These are phyloP conservation scores for Clavispora fructus DNA, from an alignment of 805 yeast genomes.

Conservation along the genomic window DNA sequence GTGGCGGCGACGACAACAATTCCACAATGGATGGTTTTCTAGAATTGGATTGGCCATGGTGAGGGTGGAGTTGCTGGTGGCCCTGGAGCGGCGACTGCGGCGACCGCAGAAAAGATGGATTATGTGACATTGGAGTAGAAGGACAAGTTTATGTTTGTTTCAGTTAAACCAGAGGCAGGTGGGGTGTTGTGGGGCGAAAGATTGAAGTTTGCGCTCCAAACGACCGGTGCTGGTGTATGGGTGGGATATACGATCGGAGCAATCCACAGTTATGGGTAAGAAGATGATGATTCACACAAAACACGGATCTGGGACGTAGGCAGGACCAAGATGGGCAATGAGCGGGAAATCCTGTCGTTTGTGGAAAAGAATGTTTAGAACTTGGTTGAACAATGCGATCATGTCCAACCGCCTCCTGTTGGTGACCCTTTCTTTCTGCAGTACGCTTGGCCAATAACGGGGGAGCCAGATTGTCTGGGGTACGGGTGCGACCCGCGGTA, in stretches of 20 bases:
- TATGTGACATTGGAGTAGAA: constrained; percentile 12
- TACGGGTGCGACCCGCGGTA: not conserved
- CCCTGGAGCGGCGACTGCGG: constrained; percentile 15
- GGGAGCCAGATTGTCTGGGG: not conserved
- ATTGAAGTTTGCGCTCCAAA: not conserved
- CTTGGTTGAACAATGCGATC: not conserved
- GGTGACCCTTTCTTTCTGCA: not conserved
- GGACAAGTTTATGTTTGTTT: not conserved
- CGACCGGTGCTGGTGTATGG: not conserved
- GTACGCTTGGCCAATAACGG: not conserved
- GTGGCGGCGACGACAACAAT: constrained; percentile 72
- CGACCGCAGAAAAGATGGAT: constrained; percentile 15
- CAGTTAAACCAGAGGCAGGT: not conserved
- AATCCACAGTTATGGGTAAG: not conserved
- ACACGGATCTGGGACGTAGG: not conserved
- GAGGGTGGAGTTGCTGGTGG: constrained; percentile 13
- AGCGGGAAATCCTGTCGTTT: not conserved
- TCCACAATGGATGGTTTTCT: constrained; percentile 68
- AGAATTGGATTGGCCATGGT: constrained; percentile 14
- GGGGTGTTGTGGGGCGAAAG: not conserved
- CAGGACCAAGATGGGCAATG: not conserved
- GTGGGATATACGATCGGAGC: not conserved
- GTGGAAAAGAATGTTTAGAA: not conserved
- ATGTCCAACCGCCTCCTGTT: not conserved
- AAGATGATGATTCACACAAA: not conserved